phyloP scores from a whole-genome alignment of 2,329 filamentous ascomycete genomes.

The Fusarium nanum region DNA sequence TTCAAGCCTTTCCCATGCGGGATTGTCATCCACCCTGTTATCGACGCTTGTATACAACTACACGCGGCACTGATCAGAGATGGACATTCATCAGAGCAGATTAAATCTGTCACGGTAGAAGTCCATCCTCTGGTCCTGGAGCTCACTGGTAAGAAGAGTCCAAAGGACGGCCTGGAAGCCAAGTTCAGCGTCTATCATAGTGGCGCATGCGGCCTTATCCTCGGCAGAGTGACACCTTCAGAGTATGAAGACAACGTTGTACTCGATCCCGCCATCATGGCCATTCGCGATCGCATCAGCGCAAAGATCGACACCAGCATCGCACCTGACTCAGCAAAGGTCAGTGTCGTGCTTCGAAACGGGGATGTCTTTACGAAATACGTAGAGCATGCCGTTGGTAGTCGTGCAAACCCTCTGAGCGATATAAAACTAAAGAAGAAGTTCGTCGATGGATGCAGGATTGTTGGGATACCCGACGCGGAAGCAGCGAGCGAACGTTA shows the following conservation, averaged over 20 bases:
- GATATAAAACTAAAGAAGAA: neutral
- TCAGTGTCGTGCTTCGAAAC: fast-evolving
- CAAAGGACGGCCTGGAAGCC: neutral
- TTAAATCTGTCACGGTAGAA: neutral
- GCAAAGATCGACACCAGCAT: neutral
- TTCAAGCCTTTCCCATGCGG: constrained; percentile 5
- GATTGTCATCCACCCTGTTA: neutral
- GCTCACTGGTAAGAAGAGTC: constrained; percentile 1
- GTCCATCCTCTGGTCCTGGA: constrained; percentile 1
- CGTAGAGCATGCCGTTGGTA: neutral
- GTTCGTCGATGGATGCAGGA: neutral
- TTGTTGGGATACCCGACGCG: neutral
- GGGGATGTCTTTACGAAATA: neutral
- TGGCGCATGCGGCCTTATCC: neutral
- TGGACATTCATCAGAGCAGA: neutral
- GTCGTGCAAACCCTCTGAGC: neutral
- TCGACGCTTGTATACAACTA: neutral
- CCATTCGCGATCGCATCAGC: neutral
- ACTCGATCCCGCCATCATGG: neutral
- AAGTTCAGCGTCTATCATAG: constrained; percentile 20
- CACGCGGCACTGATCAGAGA: neutral
- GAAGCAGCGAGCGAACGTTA: neutral
- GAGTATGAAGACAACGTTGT: neutral
- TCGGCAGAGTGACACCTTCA: neutral
- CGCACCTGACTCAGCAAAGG: neutral